Conservation (phyloP, 345 rosid species). For the Raphanus sativus region DNA sequence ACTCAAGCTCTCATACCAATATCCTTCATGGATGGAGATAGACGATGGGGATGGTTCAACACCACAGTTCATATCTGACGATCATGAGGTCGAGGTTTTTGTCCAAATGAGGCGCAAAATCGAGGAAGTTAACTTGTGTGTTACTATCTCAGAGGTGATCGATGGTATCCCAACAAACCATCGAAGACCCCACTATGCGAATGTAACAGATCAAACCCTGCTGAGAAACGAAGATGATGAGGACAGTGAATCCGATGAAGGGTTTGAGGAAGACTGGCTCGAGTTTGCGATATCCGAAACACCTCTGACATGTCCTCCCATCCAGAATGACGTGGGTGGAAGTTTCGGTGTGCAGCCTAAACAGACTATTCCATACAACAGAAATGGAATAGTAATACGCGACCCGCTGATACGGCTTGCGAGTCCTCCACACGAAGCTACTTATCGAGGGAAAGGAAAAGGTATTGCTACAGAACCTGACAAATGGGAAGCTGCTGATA, state of each 20-base stretch:
- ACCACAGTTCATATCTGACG: neutral
- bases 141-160: neutral
- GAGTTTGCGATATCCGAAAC: neutral
- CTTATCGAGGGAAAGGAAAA: neutral
- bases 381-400: neutral
- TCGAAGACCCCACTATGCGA: neutral
- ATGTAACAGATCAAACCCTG: neutral
- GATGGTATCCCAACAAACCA: neutral
- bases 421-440: neutral
- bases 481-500: too few species aligned
- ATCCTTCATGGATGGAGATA: neutral
- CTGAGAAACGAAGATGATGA: neutral
- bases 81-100: neutral
- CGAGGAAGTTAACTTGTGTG: neutral
- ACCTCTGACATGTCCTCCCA: neutral
- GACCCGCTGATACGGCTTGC: neutral
- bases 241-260: neutral
- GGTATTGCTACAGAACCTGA: neutral
- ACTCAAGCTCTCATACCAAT: neutral
- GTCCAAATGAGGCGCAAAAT: neutral
- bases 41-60: neutral
- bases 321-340: neutral
- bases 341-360: neutral
- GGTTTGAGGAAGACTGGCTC: neutral
- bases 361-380: neutral